Percentiles rank a stretch among this genome's conserved stretches.
Evolutionary conservation across 2,329 filamentous ascomycete species (phyloP).

Genomic region (Colletotrichum incanum): DNA sequence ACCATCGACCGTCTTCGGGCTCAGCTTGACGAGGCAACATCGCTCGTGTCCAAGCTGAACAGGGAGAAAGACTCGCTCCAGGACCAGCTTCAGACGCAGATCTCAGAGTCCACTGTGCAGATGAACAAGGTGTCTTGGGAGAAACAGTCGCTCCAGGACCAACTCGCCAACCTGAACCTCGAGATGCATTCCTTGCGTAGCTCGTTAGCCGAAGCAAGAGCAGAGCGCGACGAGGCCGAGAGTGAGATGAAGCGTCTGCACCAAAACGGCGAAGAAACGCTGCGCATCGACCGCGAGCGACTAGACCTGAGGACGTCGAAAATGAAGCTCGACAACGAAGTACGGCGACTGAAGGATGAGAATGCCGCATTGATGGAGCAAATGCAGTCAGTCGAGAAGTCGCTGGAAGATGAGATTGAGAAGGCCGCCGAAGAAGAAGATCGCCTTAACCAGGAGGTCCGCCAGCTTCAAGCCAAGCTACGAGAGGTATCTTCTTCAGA

Average conservation of each 20-base stretch:
- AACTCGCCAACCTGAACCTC: conserved; percentile 71
- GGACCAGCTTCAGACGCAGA: conserved; percentile 69
- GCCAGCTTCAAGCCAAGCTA: conserved; percentile 64
- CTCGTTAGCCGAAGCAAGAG: conserved; percentile 71
- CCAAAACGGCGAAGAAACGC: conserved; percentile 71
- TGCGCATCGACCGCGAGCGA: conserved; percentile 78
- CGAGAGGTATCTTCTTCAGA: conserved; percentile 63
- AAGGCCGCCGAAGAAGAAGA: conserved; percentile 78
- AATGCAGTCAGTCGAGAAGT: conserved; percentile 72
- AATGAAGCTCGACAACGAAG: conserved; percentile 77
- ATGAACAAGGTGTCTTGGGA: conserved; percentile 72
- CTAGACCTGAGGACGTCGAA: conserved; percentile 78
- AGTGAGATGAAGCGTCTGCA: conserved; percentile 70
- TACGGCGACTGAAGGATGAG: conserved; percentile 76
- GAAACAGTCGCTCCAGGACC: conserved; percentile 75
- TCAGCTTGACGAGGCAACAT: conserved; percentile 41
- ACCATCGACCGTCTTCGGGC: conserved; percentile 52
- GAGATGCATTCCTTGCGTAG: conserved; percentile 73
- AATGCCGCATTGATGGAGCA: conserved; percentile 71
- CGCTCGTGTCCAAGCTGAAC: conserved; percentile 40
- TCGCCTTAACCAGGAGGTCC: conserved; percentile 70
- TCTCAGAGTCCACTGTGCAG: conserved; percentile 72
- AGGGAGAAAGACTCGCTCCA: conserved; percentile 56
- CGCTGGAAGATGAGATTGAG: conserved; percentile 77
- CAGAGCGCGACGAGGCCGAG: conserved; percentile 78